A percentile compares a stretch with the other conserved stretches of the same genome.
Evolutionary conservation across 106 monocot genomes (phyloP).

Genomic region (Amphibolis antarctica): DNA sequence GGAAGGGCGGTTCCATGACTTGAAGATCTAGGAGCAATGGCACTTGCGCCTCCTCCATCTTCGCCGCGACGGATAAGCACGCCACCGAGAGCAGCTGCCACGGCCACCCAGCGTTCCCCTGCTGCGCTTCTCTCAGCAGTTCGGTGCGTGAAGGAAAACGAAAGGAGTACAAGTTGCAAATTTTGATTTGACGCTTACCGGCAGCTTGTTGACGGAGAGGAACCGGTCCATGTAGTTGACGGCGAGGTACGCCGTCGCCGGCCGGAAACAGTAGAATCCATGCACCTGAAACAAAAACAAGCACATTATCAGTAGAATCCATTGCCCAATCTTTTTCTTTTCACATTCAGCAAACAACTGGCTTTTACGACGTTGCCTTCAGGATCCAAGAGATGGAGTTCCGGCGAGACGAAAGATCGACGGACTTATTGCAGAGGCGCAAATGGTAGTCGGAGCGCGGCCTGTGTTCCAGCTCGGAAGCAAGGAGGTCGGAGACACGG

Average conservation of each 20-base stretch:
- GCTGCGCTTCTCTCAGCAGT: background rate
- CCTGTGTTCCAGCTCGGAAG: constrained; percentile 24
- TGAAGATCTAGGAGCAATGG: constrained; percentile 51
- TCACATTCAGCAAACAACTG: too few species aligned
- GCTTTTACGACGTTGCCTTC: constrained; percentile 16
- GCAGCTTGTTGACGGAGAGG: constrained; percentile 51
- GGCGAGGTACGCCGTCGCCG: constrained; percentile 55
- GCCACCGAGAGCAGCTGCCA: constrained; percentile 73
- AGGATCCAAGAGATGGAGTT: constrained; percentile 63
- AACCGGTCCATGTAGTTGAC: constrained; percentile 85
- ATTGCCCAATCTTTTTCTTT: background rate
- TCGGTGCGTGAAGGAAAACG: background rate
- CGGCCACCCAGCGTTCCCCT: constrained; percentile 5
- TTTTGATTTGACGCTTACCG: constrained; percentile 17
- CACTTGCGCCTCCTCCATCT: constrained; percentile 72
- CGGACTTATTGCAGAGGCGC: constrained; percentile 17
- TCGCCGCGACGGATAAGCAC: constrained; percentile 71
- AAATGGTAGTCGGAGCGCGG: constrained; percentile 24
- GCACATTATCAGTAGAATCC: too few species aligned
- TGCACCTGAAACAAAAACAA: constrained; percentile 16
- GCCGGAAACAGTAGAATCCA: constrained; percentile 42
- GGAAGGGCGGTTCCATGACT: constrained; percentile 25
- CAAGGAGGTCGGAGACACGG: constrained; percentile 18
- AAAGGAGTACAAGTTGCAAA: background rate
- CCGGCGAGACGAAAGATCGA: constrained; percentile 35